Evolutionary conservation across 495 filamentous ascomycete species (phyloP).

Genomic region (Penicillium manginii): DNA sequence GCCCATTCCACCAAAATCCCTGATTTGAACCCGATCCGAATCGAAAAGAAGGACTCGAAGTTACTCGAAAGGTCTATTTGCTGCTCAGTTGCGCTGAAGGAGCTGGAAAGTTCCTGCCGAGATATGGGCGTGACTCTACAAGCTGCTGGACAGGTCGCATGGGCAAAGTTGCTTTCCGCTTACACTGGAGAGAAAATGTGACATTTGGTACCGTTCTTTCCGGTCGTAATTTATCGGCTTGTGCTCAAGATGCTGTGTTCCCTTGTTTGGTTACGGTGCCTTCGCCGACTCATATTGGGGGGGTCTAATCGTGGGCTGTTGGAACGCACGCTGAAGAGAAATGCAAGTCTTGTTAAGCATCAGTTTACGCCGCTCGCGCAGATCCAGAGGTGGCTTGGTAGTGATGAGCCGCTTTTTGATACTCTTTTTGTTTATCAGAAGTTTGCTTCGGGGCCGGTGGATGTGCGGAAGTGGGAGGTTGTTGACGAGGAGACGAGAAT

Average conservation of each 20-base stretch:
- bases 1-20: constrained; percentile 67
- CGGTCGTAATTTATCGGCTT: constrained; percentile 59
- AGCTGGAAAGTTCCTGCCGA: constrained; percentile 39
- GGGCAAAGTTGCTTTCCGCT: constrained; percentile 68
- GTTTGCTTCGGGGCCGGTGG: constrained; percentile 21
- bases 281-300: constrained; percentile 52
- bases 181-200: constrained; percentile 72
- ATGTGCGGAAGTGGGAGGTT: constrained; percentile 45
- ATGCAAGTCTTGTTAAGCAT: constrained; percentile 61
- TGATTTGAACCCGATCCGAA: constrained; percentile 63
- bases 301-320: constrained; percentile 59
- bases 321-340: constrained; percentile 60
- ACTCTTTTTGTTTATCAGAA: constrained; percentile 82
- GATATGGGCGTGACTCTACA: constrained; percentile 66
- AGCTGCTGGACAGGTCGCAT: constrained; percentile 72
- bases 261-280: constrained; percentile 79
- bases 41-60: constrained; percentile 25
- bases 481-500: constrained; percentile 58
- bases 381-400: constrained; percentile 68
- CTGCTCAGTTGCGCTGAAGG: constrained; percentile 53
- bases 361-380: constrained; percentile 69
- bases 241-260: constrained; percentile 59
- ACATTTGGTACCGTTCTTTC: constrained; percentile 77
- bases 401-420: constrained; percentile 69
- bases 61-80: constrained; percentile 43